Percentiles rank a stretch among this genome's conserved stretches.
Conservation (phyloP, 202 grass and related monocot genomes). For the Zoysia matrella region DNA sequence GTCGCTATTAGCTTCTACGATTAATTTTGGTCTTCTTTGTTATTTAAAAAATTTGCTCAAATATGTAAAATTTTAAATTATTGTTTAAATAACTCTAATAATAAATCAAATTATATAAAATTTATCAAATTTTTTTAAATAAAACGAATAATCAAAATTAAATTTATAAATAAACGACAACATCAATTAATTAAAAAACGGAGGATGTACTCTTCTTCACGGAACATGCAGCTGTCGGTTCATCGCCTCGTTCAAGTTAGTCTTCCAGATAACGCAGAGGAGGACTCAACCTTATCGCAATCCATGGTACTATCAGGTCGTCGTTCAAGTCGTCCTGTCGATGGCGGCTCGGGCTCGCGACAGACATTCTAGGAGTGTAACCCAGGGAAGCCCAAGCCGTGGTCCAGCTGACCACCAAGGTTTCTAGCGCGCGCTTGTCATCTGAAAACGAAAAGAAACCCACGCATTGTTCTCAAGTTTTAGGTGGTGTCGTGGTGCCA, state of each 20-base stretch:
- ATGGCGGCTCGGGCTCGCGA: not conserved
- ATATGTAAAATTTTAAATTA: too few species aligned
- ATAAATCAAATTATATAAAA: too few species aligned
- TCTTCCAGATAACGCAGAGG: slow-evolving; percentile 4
- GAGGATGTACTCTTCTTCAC: not conserved
- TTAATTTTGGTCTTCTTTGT: too few species aligned
- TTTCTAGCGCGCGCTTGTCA: slow-evolving; percentile 13
- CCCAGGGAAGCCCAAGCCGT: not conserved
- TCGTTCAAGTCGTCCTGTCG: slow-evolving; percentile 12
- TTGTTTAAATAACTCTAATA: too few species aligned
- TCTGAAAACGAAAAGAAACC: not conserved
- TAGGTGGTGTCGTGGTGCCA: not conserved
- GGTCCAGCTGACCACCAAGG: slow-evolving; percentile 12
- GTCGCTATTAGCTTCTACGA: too few species aligned
- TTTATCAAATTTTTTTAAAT: too few species aligned
- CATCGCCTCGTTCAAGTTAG: too few species aligned
- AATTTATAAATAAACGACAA: too few species aligned
- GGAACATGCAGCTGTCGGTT: not conserved
- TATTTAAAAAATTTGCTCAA: too few species aligned
- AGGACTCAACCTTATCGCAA: not conserved
- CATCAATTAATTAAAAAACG: too few species aligned
- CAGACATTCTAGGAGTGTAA: not conserved
- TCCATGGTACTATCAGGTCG: not conserved
- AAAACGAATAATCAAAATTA: too few species aligned
- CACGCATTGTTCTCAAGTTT: slow-evolving; percentile 34